These are phyloP conservation scores for Heracleum sosnowskyi DNA, from an alignment of 129 eudicot genomes.

Conservation along the genomic window DNA sequence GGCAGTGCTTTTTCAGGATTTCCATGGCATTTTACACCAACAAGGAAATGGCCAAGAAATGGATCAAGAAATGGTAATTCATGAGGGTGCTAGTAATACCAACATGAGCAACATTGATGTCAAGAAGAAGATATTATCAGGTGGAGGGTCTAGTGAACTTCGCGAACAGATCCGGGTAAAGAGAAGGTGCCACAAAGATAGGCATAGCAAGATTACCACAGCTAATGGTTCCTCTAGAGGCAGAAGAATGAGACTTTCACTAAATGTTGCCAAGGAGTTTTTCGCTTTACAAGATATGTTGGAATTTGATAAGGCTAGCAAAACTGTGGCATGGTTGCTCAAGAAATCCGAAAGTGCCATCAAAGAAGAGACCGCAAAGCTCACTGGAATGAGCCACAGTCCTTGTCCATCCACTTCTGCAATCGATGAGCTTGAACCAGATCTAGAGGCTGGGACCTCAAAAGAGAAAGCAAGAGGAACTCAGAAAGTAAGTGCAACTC, in stretches of 20 bases:
- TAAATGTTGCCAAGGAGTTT: constrained; percentile 55
- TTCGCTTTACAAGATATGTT: constrained; percentile 57
- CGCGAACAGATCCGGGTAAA: constrained; percentile 12
- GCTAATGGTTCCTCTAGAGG: constrained; percentile 61
- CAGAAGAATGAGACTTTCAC: constrained; percentile 76
- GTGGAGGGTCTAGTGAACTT: constrained; percentile 3
- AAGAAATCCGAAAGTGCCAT: constrained; percentile 41
- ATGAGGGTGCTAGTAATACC: background rate
- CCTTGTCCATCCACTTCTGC: constrained; percentile 37
- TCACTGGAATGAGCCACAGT: constrained; percentile 14
- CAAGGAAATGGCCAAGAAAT: background rate
- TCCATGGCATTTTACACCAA: constrained; percentile 12
- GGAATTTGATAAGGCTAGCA: constrained; percentile 62
- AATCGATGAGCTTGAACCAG: constrained; percentile 13
- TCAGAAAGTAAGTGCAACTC: constrained; percentile 23
- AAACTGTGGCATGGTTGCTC: constrained; percentile 67
- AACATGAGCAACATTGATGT: background rate
- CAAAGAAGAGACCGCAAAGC: constrained; percentile 25
- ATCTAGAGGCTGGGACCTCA: background rate
- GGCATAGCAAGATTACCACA: constrained; percentile 76
- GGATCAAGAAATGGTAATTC: constrained; percentile 2
- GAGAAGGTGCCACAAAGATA: constrained; percentile 38
- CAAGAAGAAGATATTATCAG: background rate
- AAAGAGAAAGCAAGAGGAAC: constrained; percentile 19
- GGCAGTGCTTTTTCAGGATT: constrained; percentile 14